phyloP scores from a whole-genome alignment of 768 basidiomycete genomes.

The Lentinula detonsa region DNA sequence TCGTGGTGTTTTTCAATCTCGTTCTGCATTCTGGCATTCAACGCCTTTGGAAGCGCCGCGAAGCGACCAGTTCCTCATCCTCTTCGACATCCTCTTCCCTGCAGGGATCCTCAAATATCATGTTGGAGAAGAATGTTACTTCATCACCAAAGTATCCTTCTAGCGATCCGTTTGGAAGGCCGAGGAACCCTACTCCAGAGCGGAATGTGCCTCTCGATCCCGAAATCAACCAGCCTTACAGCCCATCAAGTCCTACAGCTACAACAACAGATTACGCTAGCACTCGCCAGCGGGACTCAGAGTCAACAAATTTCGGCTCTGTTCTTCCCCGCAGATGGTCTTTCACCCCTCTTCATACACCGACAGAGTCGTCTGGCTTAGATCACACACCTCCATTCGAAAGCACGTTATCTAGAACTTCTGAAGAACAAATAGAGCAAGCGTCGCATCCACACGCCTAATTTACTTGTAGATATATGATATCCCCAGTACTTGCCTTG shows the following conservation, averaged over 20 bases:
- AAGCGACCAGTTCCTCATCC: background rate
- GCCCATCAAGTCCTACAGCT: slow-evolving; percentile 19
- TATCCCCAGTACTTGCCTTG: background rate
- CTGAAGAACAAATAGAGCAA: slow-evolving; percentile 2
- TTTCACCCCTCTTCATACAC: slow-evolving; percentile 10
- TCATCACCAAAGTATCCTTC: slow-evolving; percentile 4
- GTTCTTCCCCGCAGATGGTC: slow-evolving; percentile 12
- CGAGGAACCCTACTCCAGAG: slow-evolving; percentile 36
- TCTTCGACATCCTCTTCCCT: slow-evolving; percentile 7
- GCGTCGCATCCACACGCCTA: background rate
- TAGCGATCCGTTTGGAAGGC: slow-evolving; percentile 14
- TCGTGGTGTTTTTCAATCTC: slow-evolving; percentile 66
- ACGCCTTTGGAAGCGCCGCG: slow-evolving; percentile 20
- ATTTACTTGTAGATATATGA: background rate
- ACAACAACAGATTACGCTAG: slow-evolving; percentile 5
- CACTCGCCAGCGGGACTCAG: slow-evolving; percentile 4
- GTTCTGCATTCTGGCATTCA: slow-evolving; percentile 41
- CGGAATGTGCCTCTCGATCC: slow-evolving; percentile 25
- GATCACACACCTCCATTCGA: slow-evolving; percentile 2
- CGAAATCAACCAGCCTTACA: slow-evolving; percentile 26
- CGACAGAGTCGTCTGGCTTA: slow-evolving; percentile 4
- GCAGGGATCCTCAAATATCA: slow-evolving; percentile 9
- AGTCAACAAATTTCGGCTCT: slow-evolving; percentile 10
- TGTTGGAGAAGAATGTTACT: slow-evolving; percentile 22
- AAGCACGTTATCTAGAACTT: background rate